Base-by-base conservation (phyloP, 495 filamentous ascomycete genomes). In the Parachaetomium inaequale region DNA sequence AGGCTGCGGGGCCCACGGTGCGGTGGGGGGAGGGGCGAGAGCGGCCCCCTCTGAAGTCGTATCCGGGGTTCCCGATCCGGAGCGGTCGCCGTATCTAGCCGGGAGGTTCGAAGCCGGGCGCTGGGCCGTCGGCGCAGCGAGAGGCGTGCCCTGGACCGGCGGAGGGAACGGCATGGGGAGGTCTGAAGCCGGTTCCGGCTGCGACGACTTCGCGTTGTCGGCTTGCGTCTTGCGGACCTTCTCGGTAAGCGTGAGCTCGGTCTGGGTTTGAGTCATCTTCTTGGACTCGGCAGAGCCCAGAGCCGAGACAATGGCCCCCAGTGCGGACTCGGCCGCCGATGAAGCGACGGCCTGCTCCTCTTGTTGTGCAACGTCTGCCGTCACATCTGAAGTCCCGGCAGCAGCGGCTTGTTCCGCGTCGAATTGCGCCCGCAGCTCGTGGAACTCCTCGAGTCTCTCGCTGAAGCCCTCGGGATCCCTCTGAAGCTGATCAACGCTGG, bases 1-100 rank as follows among this genome's bases (percentile, higher is more conserved):
- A 12, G 82, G 78, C 63, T 97, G 91, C 72, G 92, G 93, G 6
- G 94, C 94, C 94, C 94, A 98, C 1, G 94, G 94, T 2, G 94
- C 94, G 51, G 96, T 79, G 2, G 91, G 88, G 4, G 90, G 80
- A 10, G 78, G 75, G 26, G 78, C 77, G 14, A 76, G 65, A 7
- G 74, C 62, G 1, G 72, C 72, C 7, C 67, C 72, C 5, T 76
- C 76, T 17, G 73, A 72, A 2, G 72, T 65, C 3, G 79, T 74
- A 40, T 83, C 82, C 12, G 82, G 91, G 8, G 92, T 93, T 63
- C 89, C 88, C 2, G 89, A 88, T 40, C 84, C 85, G 40, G 91
- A 93, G 36, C 88, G 83, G 10, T 74, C 71, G 51, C 85, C 86
- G 52, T 95, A 84, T 59, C 88, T 85, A 51, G 95, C 91, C 12